Evolutionary conservation across 2,329 filamentous ascomycete species (phyloP).

Genomic region (Aspergillus luchuensis): DNA sequence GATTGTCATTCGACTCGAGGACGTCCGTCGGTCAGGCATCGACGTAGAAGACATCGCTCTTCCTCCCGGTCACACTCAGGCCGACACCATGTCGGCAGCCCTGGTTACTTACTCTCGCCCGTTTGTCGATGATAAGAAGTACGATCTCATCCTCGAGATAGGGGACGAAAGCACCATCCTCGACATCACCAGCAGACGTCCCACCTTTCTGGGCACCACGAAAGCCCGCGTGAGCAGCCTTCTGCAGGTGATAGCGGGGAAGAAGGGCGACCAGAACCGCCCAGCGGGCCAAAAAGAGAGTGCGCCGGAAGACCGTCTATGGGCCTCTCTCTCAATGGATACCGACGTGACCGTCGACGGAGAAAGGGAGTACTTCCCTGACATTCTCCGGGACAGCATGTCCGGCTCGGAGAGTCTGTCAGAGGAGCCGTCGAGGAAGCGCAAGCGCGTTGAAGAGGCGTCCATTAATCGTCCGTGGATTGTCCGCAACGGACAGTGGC

Average conservation of each 20-base stretch:
- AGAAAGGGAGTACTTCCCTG: constrained; percentile 24
- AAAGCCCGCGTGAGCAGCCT: constrained; percentile 71
- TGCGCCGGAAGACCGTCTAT: constrained; percentile 67
- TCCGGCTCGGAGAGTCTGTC: not conserved
- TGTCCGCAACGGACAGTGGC: constrained; percentile 70
- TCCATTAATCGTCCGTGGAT: constrained; percentile 54
- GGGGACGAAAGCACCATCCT: constrained; percentile 66
- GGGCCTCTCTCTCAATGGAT: constrained; percentile 61
- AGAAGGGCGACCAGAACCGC: constrained; percentile 57
- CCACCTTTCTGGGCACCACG: constrained; percentile 72
- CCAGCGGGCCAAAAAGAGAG: not conserved
- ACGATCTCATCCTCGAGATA: constrained; percentile 80
- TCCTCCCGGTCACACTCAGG: not conserved
- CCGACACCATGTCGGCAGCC: constrained; percentile 31
- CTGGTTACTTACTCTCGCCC: constrained; percentile 82
- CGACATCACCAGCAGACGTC: constrained; percentile 57
- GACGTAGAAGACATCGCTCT: constrained; percentile 52
- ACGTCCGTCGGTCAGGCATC: constrained; percentile 85
- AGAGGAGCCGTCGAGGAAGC: constrained; percentile 17
- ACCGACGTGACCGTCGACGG: constrained; percentile 47
- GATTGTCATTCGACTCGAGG: constrained; percentile 77
- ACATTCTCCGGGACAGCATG: constrained; percentile 14
- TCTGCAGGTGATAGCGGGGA: constrained; percentile 78
- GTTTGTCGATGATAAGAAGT: constrained; percentile 73
- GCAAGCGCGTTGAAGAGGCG: constrained; percentile 19